These are phyloP conservation scores for Coemansia sp. DNA, from an alignment of 192 early-diverging fungal species.

Conservation along the genomic window DNA sequence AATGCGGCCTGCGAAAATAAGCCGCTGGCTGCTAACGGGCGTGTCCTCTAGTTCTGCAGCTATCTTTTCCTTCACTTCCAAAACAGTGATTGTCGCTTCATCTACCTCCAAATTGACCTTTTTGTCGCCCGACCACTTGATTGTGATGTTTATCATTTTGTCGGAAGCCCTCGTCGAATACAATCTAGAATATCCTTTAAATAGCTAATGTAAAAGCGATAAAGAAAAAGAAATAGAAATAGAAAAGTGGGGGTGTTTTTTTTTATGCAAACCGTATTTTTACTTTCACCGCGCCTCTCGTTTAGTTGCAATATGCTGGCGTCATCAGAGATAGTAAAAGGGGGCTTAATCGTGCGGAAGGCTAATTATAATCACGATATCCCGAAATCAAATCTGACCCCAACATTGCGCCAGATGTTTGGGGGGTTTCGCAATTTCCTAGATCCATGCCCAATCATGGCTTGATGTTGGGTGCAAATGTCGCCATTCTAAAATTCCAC, in stretches of 20 bases:
- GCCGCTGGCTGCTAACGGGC: constrained; percentile 69
- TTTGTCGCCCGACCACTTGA: constrained; percentile 35
- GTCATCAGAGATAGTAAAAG: no score
- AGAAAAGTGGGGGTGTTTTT: no score
- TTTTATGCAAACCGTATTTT: no score
- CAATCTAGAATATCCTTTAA: not conserved
- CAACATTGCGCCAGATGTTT: not conserved
- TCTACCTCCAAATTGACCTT: constrained; percentile 26
- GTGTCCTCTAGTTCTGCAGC: constrained; percentile 61
- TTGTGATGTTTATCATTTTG: constrained; percentile 22
- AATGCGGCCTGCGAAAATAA: constrained; percentile 92
- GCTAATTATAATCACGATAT: not conserved
- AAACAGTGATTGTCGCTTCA: constrained; percentile 59
- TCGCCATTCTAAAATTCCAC: not conserved
- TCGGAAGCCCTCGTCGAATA: not conserved
- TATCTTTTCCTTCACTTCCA: constrained; percentile 77
- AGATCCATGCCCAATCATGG: not conserved
- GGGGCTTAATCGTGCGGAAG: no score
- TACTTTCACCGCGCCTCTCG: no score
- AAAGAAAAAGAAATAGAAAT: no score
- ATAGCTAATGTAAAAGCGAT: not conserved
- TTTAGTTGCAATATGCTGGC: no score
- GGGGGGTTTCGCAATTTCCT: not conserved
- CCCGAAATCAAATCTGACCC: not conserved
- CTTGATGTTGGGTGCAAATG: not conserved